Evolutionary conservation across 257 asterid genomes (phyloP), one percentile per base, ranked within the genome.

Genomic region (Anisodus tanguticus): DNA sequence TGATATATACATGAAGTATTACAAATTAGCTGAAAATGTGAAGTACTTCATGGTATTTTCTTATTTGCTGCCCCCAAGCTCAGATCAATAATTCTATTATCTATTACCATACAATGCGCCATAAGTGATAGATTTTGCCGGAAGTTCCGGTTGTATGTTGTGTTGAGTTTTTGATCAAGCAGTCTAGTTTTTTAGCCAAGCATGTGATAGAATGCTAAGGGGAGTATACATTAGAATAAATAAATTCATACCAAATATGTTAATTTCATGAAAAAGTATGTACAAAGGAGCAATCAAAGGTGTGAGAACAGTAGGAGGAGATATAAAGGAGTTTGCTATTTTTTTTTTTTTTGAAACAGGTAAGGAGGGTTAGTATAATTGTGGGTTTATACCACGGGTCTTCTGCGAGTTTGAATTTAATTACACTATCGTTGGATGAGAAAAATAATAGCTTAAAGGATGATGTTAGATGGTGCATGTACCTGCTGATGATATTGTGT

Each of bases 401-500:
- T 45, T n/a, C 39, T 45, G n/a, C n/a, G 39, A 45, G 79, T 17
- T 71, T 71, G 37, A 71, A 45, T 71, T 9, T 71, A n/a, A 71
- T 71, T 22, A 43, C 9, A 4, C 9, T 71, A n/a, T 4, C 19
- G 79, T 45, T 43, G 79, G 79, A 71, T 71, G 79, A 43, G 58
- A n/a, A 4, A 9, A 70, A 43, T 16, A 43, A 43, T 70, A 70
- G 55, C 9, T 70, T 43, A 17, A 8, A 43, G 79, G 79, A 71
- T 45, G 79, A 45, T 43, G 55, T 41, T 9, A 13, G 35, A 70
- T 8, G 78, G 8, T 19, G 8, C 15, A 4, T 70, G 35, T 43
- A 70, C 78, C 35, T 70, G 58, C 79, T n/a, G 57, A 71, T 71
- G 58, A 71, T 71, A 45, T 45, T 45, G 39, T 71, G 79, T 71